Base-by-base conservation (phyloP, 441 rosid species). In the Croton setiger region DNA sequence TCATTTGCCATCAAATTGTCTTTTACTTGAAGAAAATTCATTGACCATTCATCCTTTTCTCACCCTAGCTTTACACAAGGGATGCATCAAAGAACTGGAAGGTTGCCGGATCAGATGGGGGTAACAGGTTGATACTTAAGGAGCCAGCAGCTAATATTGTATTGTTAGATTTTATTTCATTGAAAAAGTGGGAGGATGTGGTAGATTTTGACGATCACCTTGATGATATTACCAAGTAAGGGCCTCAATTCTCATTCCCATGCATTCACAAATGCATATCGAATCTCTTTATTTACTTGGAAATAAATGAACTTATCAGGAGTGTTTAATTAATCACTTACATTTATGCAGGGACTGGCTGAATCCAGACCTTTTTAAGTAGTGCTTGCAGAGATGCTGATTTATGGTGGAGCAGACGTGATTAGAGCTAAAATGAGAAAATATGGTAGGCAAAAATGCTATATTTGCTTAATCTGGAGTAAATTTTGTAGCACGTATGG, bases 161-260 rank as follows among this genome's bases (percentile, higher is more conserved):
- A 65, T 72, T 95, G 54, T 71, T 75, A 58, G 99, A 92, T 82
- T 87, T 80, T 76, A 86, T 95, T 71, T 78, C 89, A 44, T 84
- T 93, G 7, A 84, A 76, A 75, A 95, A 92, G 80, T 90, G 96
- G 94, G 87, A 85, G 75, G 87, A 85, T 76, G 76, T 95, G 60
- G 86, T 88, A 23, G 98, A 95, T 79, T 83, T 95, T 71, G 96
- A 92, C 68, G 98, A 92, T 67, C 99, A 92, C 82, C 97, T 95
- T 43, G 99, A 92, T 63, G 91, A 92, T 76, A 75, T 92, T 49
- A 86, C 87, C 83, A 89, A 83, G 99, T 92, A 88, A 83, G 93
- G 39, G 23, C 5, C 31, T 0, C 31, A 27, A 1, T 27, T 27
- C 31, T 0, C 31, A 27, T 27, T 27, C 31, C 31, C 31, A 27